Conservation (phyloP, 179 eudicot species). For the Silene coronaria region DNA sequence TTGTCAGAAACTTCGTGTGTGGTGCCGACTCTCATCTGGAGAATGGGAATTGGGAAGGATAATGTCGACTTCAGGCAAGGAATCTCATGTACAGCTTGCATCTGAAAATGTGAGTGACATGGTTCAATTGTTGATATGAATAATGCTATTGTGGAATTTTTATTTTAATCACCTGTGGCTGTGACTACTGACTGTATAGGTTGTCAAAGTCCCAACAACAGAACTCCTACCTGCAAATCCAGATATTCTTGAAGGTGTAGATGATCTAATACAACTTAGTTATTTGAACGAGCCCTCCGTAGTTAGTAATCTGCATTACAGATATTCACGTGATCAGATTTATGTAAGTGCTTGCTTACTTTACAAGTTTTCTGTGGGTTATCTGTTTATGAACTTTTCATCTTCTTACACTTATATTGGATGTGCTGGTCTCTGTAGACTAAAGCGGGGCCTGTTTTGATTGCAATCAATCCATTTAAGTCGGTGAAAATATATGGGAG, state of each 20-base stretch:
- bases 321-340: slow-evolving; percentile 64
- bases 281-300: slow-evolving; percentile 91
- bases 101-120: slow-evolving; percentile 63
- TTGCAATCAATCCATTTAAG: slow-evolving; percentile 95
- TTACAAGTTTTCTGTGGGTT: background rate
- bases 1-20: slow-evolving; percentile 76
- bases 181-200: slow-evolving; percentile 32
- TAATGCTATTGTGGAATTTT: slow-evolving; percentile 7
- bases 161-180: slow-evolving; percentile 14
- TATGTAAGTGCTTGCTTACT: slow-evolving; percentile 44
- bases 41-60: slow-evolving; percentile 67
- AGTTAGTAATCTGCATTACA: slow-evolving; percentile 61
- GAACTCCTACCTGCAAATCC: slow-evolving; percentile 90
- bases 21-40: slow-evolving; percentile 68
- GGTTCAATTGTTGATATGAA: slow-evolving; percentile 8
- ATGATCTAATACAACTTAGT: slow-evolving; percentile 85
- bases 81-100: slow-evolving; percentile 47
- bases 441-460: slow-evolving; percentile 85
- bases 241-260: slow-evolving; percentile 76
- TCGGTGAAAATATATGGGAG: slow-evolving; percentile 57
- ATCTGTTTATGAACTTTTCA: slow-evolving; percentile 13
- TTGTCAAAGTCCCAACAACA: slow-evolving; percentile 41
- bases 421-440: slow-evolving; percentile 41
- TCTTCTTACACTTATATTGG: slow-evolving; percentile 14
- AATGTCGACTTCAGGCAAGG: slow-evolving; percentile 59